Conservation (phyloP, 257 asterid species). For the Solanum ossicruentum region DNA sequence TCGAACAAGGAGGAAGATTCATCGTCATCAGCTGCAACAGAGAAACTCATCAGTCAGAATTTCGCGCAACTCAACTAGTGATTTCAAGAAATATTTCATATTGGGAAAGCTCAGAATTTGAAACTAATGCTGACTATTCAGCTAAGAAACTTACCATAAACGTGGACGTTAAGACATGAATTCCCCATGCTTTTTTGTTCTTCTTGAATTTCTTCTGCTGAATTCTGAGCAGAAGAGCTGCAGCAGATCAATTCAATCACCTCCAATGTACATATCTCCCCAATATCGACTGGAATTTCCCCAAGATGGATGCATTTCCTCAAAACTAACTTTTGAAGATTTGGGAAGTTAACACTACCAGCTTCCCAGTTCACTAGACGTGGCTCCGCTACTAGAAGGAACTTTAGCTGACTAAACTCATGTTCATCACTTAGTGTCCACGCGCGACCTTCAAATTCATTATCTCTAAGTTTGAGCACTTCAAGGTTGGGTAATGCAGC, state of each 20-base stretch:
- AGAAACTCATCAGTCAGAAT: not conserved
- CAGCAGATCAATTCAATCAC: constrained; percentile 13
- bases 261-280: constrained; percentile 9
- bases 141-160: not conserved
- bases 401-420: not conserved
- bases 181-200: constrained; percentile 22
- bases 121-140: not conserved
- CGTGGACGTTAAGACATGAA: constrained; percentile 3
- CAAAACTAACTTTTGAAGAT: not conserved
- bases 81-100: not conserved
- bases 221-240: constrained; percentile 7
- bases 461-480: not conserved
- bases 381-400: not conserved
- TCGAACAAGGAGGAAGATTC: not conserved
- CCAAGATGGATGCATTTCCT: constrained; percentile 1
- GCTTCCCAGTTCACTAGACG: not conserved
- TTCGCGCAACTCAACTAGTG: not conserved
- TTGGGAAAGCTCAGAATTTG: not conserved
- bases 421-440: not conserved
- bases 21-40: not conserved
- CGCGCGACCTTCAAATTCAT: not conserved
- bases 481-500: not conserved
- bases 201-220: constrained; percentile 14
- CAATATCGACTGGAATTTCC: constrained; percentile 5
- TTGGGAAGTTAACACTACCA: constrained; percentile 4